Conservation (phyloP, 2,329 filamentous ascomycete genomes). For the Fusarium sp. region DNA sequence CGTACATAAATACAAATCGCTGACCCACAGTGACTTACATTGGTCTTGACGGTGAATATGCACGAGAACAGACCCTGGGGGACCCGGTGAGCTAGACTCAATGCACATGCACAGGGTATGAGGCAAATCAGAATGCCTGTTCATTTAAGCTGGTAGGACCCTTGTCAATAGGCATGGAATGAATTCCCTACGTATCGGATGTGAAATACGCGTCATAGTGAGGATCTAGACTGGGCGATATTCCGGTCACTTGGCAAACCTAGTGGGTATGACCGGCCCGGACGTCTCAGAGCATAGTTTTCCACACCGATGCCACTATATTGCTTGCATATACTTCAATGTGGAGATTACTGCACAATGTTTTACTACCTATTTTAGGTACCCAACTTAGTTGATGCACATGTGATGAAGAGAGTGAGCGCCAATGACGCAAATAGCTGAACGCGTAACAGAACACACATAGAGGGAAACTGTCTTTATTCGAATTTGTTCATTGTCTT, state of each 20-base stretch:
- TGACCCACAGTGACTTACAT: not conserved
- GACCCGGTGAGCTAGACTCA: not conserved
- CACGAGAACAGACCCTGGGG: not conserved
- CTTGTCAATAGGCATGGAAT: not conserved
- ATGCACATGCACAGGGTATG: not conserved
- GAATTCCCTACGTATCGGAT: not conserved
- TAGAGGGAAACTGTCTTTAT: not conserved
- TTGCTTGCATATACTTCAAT: not conserved
- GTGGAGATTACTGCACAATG: not conserved
- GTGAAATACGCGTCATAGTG: not conserved
- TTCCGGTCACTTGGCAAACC: not conserved
- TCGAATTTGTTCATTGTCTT: not conserved
- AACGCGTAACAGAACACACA: not conserved
- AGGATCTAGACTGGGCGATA: not conserved
- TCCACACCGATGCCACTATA: not conserved
- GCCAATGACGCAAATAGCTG: not conserved
- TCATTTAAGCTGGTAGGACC: not conserved
- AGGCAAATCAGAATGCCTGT: not conserved
- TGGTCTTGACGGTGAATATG: not conserved
- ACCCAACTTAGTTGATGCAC: not conserved
- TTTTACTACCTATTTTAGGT: too few relatives aligned
- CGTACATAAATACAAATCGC: not conserved
- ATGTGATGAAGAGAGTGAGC: not conserved
- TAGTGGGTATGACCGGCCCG: not conserved
- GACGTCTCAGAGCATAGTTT: not conserved